Conservation (phyloP, 164 flowering plant species). For the grape (Vitis vinifera) region ASM3070453v1 NC_081809.1:11752501-11753000, state of each 20-base stretch:
- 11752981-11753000: too few relatives aligned
- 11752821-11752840: slow-evolving; percentile 32
- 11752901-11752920: slow-evolving; percentile 60
- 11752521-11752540: too few relatives aligned
- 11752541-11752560: too few relatives aligned
- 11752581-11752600: slow-evolving; percentile 1
- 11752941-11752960: slow-evolving; percentile 39
- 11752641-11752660: slow-evolving; percentile 35
- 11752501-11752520: too few relatives aligned
- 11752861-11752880: slow-evolving; percentile 32
- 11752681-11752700: slow-evolving; percentile 46
- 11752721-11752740: slow-evolving; percentile 50
- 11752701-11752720: slow-evolving; percentile 39
- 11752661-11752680: slow-evolving; percentile 50
- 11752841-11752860: slow-evolving; percentile 39
- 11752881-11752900: slow-evolving; percentile 32
- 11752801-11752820: slow-evolving; percentile 49
- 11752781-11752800: slow-evolving; percentile 19
- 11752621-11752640: slow-evolving; percentile 6
- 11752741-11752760: slow-evolving; percentile 55
- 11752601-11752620: slow-evolving; percentile 11
- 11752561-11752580: too few relatives aligned
- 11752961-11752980: slow-evolving; percentile 31
- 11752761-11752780: slow-evolving; percentile 38
- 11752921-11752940: slow-evolving; percentile 46